Evolutionary conservation across 306 rosid species (phyloP), one percentile per base, ranked within the genome.

Genomic region (Trichosanthes truncata): DNA sequence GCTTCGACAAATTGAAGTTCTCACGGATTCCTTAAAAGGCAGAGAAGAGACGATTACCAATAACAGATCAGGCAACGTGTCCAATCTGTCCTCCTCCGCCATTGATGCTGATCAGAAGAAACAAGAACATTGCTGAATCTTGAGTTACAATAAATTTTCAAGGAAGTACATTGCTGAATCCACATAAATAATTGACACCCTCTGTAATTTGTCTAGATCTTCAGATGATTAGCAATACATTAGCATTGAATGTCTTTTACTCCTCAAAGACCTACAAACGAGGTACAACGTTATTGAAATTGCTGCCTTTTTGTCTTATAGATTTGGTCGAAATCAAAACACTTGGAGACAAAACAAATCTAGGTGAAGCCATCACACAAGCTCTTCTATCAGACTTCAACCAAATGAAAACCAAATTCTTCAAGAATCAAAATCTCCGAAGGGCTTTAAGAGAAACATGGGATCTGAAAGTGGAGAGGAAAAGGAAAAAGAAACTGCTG

Each of bases 191-290:
- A 18, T 93, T 41, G 80, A 77, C 6, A 18, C 53, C 57, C 84
- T 93, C 1, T 83, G 95, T 33, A 93, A 90, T 67, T 81, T 93
- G 23, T 86, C 97, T 7, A 86, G 95, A 81, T 93, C 98, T 78
- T 93, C 92, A 4, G 93, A 93, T 85, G 92, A 93, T 79, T 93
- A 97, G 97, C 98, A 93, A 46, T 90, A 93, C 36, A 86, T 90
- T 83, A 95, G 93, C 15, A 89, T 93, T 3, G 90, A 93, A 43
- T 93, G 97, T 81, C 97, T 93, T 60, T 60, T 93, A 26, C 71
- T 87, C 29, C 94, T 93, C 84, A 89, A 89, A 80, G 95, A 93
- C 74, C 49, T 72, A 9, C 86, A 79, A 38, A 90, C 95, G 5
- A 84, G 98, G 87, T 86, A 86, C 88, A 84, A 86, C 25, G 90